A percentile compares a stretch with the other conserved stretches of the same genome.
These are phyloP conservation scores for Pseudopithomyces chartarum DNA, from an alignment of 2,329 filamentous ascomycete species.

Conservation along the genomic window DNA sequence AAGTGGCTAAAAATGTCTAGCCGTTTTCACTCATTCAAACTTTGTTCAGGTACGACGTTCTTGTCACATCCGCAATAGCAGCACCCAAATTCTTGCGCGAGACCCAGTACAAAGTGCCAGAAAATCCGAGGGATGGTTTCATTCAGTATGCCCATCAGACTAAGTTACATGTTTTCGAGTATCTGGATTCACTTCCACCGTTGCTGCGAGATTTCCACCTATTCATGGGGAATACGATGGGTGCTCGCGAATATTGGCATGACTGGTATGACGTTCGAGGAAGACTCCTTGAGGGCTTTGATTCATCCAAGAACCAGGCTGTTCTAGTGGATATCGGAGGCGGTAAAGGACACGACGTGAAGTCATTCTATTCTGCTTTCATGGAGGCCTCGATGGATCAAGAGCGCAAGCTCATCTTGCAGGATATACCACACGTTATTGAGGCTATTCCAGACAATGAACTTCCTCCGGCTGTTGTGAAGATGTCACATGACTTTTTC, in stretches of 20 bases:
- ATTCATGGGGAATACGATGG: constrained; percentile 23
- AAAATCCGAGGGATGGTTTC: constrained; percentile 13
- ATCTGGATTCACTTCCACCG: background rate
- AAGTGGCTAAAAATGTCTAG: background rate
- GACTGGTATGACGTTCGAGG: constrained; percentile 19
- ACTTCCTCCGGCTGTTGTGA: background rate
- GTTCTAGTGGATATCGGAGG: constrained; percentile 18
- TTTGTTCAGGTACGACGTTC: constrained; percentile 10
- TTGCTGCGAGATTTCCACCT: constrained; percentile 17
- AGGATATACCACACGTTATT: constrained; percentile 11
- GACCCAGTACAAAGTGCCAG: constrained; percentile 10
- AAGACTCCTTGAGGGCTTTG: constrained; percentile 11
- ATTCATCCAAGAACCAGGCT: background rate
- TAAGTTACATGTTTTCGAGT: constrained; percentile 9
- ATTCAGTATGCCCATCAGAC: constrained; percentile 15
- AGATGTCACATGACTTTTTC: constrained; percentile 38
- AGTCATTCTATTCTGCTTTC: constrained; percentile 9
- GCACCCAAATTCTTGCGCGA: constrained; percentile 15
- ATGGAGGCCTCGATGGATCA: background rate
- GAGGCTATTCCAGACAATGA: constrained; percentile 7
- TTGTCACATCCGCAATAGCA: constrained; percentile 13
- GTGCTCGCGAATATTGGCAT: constrained; percentile 15
- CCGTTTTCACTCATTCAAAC: background rate
- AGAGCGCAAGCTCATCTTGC: constrained; percentile 9
- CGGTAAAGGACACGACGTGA: constrained; percentile 14